Base-by-base conservation (phyloP, 306 rosid genomes). In the Senna siamea region DNA sequence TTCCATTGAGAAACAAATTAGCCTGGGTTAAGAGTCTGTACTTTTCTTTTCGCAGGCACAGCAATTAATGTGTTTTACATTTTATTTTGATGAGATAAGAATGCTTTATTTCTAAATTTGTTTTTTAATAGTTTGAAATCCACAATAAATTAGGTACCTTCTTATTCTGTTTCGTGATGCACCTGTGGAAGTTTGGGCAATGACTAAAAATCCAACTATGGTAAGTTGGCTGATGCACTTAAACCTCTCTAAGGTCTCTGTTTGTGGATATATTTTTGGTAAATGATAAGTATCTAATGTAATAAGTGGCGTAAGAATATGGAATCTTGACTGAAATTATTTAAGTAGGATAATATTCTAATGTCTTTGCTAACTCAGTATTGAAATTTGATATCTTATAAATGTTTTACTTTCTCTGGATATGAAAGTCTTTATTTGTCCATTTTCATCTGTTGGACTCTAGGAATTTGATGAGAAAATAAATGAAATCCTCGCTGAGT, bases 171-270 rank as follows among this genome's bases (percentile, higher is more conserved):
- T 92, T 79, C 96, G 96, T 59, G 99, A 94, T 84, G 99, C 99
- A 60, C 99, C 99, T 6, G 97, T 94, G 62, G 99, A 94, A 82
- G 97, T 94, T 81, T 94, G 99, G 99, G 99, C 99, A 74, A 94
- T 94, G 99, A 90, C 99, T 52, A 94, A 90, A 86, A 86, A 63
- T 86, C 99, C 99, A 30, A 86, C 90, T 58, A 94, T 94, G 99
- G 99, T 94, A 92, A 73, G 73, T 75, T 81, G 52, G 70, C 66
- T 66, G 62, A 57, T 65, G 79, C 50, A 71, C 76, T 76, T 81
- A 62, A 61, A 41, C 46, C 23, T 35, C 23, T 22, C 38, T 56
- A 32, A 10, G 37, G 22, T 7, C 69, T 30, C 50, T 35, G 30
- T 34, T 55, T 46, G 26, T 51, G 48, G 53, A 10, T 62, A 2